Evolutionary conservation across 805 yeast species (phyloP).

Genomic region (Spencermartinsiella europaea): DNA sequence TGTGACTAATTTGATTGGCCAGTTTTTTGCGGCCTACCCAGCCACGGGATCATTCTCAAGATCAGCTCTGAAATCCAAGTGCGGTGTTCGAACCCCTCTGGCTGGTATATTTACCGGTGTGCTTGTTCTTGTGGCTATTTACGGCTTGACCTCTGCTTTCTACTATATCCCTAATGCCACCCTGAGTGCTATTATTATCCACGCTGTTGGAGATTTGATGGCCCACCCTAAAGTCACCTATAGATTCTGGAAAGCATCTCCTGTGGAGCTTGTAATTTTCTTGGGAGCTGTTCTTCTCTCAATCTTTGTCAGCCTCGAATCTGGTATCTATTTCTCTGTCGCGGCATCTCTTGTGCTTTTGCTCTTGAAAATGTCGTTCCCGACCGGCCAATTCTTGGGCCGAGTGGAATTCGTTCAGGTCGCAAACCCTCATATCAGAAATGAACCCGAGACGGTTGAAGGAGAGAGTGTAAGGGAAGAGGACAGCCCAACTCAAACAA

Average conservation of each 20-base stretch:
- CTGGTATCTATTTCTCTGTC: constrained; percentile 87
- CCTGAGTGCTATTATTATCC: constrained; percentile 81
- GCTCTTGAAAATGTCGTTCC: constrained; percentile 70
- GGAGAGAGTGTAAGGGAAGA: constrained; percentile 4
- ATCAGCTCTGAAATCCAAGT: constrained; percentile 89
- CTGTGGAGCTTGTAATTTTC: constrained; percentile 70
- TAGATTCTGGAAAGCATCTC: constrained; percentile 64
- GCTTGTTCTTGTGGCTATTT: constrained; percentile 81
- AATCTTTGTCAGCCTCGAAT: constrained; percentile 73
- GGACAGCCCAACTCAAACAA: background rate
- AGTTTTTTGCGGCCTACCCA: constrained; percentile 90
- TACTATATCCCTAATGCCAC: constrained; percentile 89
- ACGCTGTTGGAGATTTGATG: constrained; percentile 83
- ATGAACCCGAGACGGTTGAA: background rate
- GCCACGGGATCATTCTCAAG: constrained; percentile 95
- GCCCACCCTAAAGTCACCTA: constrained; percentile 47
- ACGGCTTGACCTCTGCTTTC: constrained; percentile 77
- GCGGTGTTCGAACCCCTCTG: constrained; percentile 91
- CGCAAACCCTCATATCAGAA: constrained; percentile 51
- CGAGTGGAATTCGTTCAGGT: constrained; percentile 66
- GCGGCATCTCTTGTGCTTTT: constrained; percentile 75
- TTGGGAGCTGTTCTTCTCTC: constrained; percentile 67
- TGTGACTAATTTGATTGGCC: constrained; percentile 82
- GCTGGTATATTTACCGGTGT: constrained; percentile 89
- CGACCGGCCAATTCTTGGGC: constrained; percentile 80